Evolutionary conservation across 164 flowering plant genomes (phyloP), one percentile per base, ranked within the genome.

Genomic region (Protea cynaroides): DNA sequence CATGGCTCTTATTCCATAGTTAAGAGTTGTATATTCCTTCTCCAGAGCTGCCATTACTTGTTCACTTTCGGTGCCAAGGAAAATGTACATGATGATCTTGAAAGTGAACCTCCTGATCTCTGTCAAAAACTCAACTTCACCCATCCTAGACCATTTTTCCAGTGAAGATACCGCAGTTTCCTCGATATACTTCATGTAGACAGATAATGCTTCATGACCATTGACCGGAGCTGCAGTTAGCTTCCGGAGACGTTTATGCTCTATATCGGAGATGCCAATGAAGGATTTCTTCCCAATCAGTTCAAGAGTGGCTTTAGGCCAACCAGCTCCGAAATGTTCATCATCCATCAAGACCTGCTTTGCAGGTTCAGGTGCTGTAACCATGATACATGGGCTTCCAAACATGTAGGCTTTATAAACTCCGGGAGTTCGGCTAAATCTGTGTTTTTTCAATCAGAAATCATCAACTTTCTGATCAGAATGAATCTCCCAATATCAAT

Each of bases 1-100:
- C 91, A 92, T 83, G 62, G 99, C 88, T 76, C 97, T 70, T 50
- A 92, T 83, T 11, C 99, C 99, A 72, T 81, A 70, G 60, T 92
- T 90, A 18, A 92, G 75, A 7, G 58, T 24, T 0, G 92, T 84
- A 54, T 88, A 95, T 67, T 86, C 96, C 70, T 43, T 83, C 69
- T 95, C 99, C 61, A 95, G 70, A 34, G 78, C 81, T 40, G 82
- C 86, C 85, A 82, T 71, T 4, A 81, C 77, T 0, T 67, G 56
- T n/a, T 88, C 88, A 34, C 87, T 74, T 71, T 79, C 97, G 0
- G 83, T 62, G 67, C 97, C 79, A 3, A 95, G 75, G 64, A 95
- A 92, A 44, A 95, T 95, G 65, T 86, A 60, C 79, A 82, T 84
- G 34, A 95, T 89, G 14, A 95, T 83, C 67, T 69, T 75, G 44